These are phyloP conservation scores for Fusarium subglutinans DNA, from an alignment of 2,329 filamentous ascomycete genomes.

Conservation along the genomic window DNA sequence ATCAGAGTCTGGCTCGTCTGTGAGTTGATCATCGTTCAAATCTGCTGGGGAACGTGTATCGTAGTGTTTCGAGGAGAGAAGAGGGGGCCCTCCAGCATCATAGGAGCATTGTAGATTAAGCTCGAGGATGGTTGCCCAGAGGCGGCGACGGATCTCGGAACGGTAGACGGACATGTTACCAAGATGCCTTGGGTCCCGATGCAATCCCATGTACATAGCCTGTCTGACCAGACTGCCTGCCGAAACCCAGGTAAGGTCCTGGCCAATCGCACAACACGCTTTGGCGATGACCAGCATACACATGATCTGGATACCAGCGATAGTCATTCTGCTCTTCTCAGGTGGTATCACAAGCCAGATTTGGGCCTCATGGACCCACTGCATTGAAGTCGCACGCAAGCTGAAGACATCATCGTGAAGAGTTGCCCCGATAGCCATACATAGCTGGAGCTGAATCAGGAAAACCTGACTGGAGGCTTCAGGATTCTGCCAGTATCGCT, in stretches of 20 bases:
- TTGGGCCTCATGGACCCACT: constrained; percentile 64
- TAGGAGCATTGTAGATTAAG: constrained; percentile 62
- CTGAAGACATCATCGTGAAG: constrained; percentile 58
- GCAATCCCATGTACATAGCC: constrained; percentile 67
- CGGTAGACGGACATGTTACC: constrained; percentile 57
- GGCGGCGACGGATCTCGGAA: constrained; percentile 63
- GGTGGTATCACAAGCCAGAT: constrained; percentile 58
- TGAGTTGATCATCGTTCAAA: constrained; percentile 61
- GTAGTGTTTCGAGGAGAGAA: constrained; percentile 58
- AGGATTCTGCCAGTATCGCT: constrained; percentile 57
- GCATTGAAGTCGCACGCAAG: constrained; percentile 53
- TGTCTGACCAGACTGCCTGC: constrained; percentile 60
- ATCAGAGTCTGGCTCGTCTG: constrained; percentile 47
- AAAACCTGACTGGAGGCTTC: constrained; percentile 54
- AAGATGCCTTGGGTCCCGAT: constrained; percentile 63
- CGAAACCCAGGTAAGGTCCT: constrained; percentile 63
- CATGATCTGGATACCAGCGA: constrained; percentile 61
- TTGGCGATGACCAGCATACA: constrained; percentile 62
- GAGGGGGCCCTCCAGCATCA: constrained; percentile 60
- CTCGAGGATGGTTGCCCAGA: constrained; percentile 67
- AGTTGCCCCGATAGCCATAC: constrained; percentile 61
- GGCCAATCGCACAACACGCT: constrained; percentile 56
- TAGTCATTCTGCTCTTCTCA: constrained; percentile 60
- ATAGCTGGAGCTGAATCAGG: constrained; percentile 62
- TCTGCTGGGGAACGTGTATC: constrained; percentile 62